phyloP scores from a whole-genome alignment of 305 asterid genomes.

The Solanum hybrid region DNA sequence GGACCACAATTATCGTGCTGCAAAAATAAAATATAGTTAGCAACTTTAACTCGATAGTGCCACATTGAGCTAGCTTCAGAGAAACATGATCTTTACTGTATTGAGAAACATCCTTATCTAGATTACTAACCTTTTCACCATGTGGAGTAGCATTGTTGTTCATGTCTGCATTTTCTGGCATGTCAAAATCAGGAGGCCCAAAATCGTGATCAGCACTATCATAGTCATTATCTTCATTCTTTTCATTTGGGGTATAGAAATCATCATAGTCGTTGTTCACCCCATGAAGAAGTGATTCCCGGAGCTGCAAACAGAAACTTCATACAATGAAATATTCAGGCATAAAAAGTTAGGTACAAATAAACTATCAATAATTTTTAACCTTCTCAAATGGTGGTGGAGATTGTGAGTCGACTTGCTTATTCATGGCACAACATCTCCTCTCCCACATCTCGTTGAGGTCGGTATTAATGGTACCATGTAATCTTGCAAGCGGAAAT shows the following conservation, averaged over 20 bases:
- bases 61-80: background rate
- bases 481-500: slow-evolving; percentile 69
- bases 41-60: background rate
- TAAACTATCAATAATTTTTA: slow-evolving; percentile 12
- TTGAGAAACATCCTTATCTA: background rate
- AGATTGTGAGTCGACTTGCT: slow-evolving; percentile 28
- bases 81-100: background rate
- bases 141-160: slow-evolving; percentile 30
- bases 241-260: slow-evolving; percentile 15
- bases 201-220: slow-evolving; percentile 57
- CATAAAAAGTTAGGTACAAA: background rate
- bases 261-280: slow-evolving; percentile 28
- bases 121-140: slow-evolving; percentile 40
- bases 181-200: slow-evolving; percentile 49
- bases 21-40: slow-evolving; percentile 11
- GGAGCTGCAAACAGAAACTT: slow-evolving; percentile 51
- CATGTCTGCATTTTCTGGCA: slow-evolving; percentile 36
- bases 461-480: slow-evolving; percentile 51
- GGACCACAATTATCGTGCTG: slow-evolving; percentile 36
- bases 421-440: slow-evolving; percentile 23
- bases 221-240: slow-evolving; percentile 35
- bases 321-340: slow-evolving; percentile 3
- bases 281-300: slow-evolving; percentile 55
- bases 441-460: slow-evolving; percentile 60
- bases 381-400: slow-evolving; percentile 71